Evolutionary conservation across 192 early-diverging fungal species (phyloP).

Genomic region (Mortierella hygrophila): DNA sequence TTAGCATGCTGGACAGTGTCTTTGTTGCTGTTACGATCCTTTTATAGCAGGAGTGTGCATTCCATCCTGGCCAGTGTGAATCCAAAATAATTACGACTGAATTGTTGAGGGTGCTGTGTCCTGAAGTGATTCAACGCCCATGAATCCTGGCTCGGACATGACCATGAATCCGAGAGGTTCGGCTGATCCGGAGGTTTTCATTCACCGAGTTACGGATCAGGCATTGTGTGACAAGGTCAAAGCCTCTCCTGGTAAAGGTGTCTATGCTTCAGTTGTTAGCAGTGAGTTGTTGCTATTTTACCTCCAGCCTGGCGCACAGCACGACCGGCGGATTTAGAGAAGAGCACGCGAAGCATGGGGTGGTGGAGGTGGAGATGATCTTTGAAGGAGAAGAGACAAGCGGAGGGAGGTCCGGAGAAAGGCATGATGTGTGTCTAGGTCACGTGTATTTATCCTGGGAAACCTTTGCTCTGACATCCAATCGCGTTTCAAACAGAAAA

Average conservation of each 20-base stretch:
- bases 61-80: neutral
- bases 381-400: neutral
- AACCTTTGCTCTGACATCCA: too few species aligned
- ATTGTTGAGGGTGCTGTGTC: neutral
- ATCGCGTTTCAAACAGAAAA: too few species aligned
- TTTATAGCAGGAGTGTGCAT: neutral
- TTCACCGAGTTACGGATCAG: neutral
- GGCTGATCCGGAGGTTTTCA: neutral
- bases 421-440: neutral
- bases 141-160: neutral
- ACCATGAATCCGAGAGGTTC: neutral
- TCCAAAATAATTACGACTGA: neutral
- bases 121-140: neutral
- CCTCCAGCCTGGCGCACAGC: conserved; percentile 12
- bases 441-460: neutral
- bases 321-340: conserved; percentile 7
- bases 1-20: neutral
- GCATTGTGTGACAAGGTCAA: neutral
- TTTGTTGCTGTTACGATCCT: neutral
- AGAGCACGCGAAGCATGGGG: conserved; percentile 18
- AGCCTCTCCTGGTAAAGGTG: neutral
- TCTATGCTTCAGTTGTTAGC: neutral
- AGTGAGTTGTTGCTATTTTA: neutral
- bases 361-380: neutral
- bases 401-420: neutral